Percentiles rank a stretch among this genome's conserved stretches.
phyloP scores from a whole-genome alignment of 805 yeast species.

The Wickerhamomyces pijperi region DNA sequence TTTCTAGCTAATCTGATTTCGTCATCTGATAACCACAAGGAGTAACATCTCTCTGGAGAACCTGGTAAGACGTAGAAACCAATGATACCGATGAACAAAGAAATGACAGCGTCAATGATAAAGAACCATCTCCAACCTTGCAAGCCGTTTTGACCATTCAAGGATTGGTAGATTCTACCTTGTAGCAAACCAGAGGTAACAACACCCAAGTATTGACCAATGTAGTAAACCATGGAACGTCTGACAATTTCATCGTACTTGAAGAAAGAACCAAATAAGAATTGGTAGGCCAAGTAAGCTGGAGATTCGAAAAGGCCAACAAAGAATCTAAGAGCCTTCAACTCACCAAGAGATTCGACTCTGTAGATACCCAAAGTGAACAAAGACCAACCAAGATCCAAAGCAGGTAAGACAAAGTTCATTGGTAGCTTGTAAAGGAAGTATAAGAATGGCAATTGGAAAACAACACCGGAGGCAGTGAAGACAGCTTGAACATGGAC shows the following conservation, averaged over 20 bases:
- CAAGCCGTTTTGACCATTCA: conserved; percentile 34
- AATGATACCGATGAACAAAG: conserved; percentile 24
- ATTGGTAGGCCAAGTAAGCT: conserved; percentile 53
- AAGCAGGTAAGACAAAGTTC: conserved; percentile 22
- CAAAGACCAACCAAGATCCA: conserved; percentile 40
- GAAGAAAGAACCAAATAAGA: conserved; percentile 48
- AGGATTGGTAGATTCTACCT: conserved; percentile 32
- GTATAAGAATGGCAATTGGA: conserved; percentile 54
- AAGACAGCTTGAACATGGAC: conserved; percentile 48
- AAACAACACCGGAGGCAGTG: conserved; percentile 46
- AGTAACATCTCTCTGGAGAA: conserved; percentile 48
- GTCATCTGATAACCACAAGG: conserved; percentile 42
- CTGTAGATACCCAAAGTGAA: conserved; percentile 48
- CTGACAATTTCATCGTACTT: conserved; percentile 45
- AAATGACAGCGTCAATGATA: conserved; percentile 49
- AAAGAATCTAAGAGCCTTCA: conserved; percentile 55
- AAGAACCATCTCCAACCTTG: conserved; percentile 63
- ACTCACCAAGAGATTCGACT: conserved; percentile 35
- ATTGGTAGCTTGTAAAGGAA: conserved; percentile 42
- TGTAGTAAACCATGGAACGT: conserved; percentile 50
- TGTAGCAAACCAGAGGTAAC: conserved; percentile 48
- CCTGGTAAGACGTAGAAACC: conserved; percentile 38
- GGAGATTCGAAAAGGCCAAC: conserved; percentile 63
- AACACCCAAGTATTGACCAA: conserved; percentile 54
- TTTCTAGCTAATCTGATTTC: conserved; percentile 43